Base-by-base conservation (phyloP, 768 basidiomycete species). In the Russula sp. region DNA sequence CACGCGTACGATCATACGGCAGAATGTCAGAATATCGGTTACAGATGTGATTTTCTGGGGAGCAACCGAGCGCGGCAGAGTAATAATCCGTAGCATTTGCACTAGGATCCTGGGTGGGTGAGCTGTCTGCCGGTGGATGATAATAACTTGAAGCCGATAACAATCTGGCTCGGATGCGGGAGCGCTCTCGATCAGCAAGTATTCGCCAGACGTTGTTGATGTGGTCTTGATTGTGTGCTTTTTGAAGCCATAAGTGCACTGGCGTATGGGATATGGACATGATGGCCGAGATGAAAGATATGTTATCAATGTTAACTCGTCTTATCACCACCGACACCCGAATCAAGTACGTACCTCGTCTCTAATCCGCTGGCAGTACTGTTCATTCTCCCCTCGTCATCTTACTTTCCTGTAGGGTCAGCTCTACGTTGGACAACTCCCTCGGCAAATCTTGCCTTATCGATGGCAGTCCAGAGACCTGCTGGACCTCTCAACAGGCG, bases 1-100 rank as follows among this genome's bases (percentile, higher is more conserved):
- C 84, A 16, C 89, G 81, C 0, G 88, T 93, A 52, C 88, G 81
- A 73, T 95, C 90, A 70, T 93, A 95, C 0, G 93, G 88, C 50
- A 82, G 73, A 56, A 94, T 80, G 67, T 91, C 82, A 34, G 69
- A 53, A 67, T 94, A 94, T 13, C 92, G 87, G 75, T 93, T 92
- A 36, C 71, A 72, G 49, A 66, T 66, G 22, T 68, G 51, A 68
- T 88, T 81, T 32, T 69, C 70, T 34, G 76, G 75, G 52, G 76
- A 70, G 52, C 69, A 71, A 20, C 82, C 86, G n/a, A 76, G 70
- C 6, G 76, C 70, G 61, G 84, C 74, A 14, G 87, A 82, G 69
- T 89, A 91, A 65, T 87, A 73, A 29, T 74, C 72, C 56, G 68
- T 42, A 47, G 61, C 68, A 7, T 75, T 73, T 22, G 61, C 46